These are phyloP conservation scores for Mucor mucedo DNA, from an alignment of 371 early-diverging fungal genomes.

Conservation along the genomic window DNA sequence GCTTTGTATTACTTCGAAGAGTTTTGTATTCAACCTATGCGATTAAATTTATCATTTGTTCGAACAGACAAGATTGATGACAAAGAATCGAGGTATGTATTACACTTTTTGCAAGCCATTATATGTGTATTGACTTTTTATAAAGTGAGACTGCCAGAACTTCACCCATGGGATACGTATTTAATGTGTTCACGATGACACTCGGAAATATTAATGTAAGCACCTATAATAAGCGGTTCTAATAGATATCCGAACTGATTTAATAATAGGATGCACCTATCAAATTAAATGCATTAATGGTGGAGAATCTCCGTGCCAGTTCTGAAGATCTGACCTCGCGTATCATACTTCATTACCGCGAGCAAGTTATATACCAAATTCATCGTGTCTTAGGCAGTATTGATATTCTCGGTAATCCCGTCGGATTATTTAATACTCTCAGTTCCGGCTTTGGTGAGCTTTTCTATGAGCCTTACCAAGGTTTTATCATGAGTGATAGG, in stretches of 20 bases:
- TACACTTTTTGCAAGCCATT: background rate
- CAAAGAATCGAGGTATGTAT: conserved; percentile 37
- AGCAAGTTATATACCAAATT: conserved; percentile 80
- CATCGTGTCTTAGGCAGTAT: conserved; percentile 89
- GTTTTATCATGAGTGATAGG: conserved; percentile 85
- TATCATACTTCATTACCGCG: conserved; percentile 68
- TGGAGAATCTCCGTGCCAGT: conserved; percentile 79
- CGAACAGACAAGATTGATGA: conserved; percentile 65
- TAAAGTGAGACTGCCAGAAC: conserved; percentile 26
- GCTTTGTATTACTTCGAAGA: conserved; percentile 86
- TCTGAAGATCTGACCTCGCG: conserved; percentile 45
- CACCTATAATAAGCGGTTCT: background rate
- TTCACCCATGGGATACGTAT: conserved; percentile 52
- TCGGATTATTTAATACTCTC: conserved; percentile 84
- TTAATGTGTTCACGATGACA: conserved; percentile 88
- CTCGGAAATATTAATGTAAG: conserved; percentile 85
- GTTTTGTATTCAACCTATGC: conserved; percentile 86
- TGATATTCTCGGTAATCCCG: conserved; percentile 91
- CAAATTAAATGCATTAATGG: conserved; percentile 79
- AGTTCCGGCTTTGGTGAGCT: conserved; percentile 87
- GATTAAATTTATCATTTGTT: conserved; percentile 83
- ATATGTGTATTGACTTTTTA: conserved; percentile 17
- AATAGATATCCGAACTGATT: background rate
- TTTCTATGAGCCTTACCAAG: conserved; percentile 92
- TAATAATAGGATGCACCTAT: conserved; percentile 76